Evolutionary conservation across 257 asterid genomes (phyloP).

Genomic region (Capsicum baccatum): DNA sequence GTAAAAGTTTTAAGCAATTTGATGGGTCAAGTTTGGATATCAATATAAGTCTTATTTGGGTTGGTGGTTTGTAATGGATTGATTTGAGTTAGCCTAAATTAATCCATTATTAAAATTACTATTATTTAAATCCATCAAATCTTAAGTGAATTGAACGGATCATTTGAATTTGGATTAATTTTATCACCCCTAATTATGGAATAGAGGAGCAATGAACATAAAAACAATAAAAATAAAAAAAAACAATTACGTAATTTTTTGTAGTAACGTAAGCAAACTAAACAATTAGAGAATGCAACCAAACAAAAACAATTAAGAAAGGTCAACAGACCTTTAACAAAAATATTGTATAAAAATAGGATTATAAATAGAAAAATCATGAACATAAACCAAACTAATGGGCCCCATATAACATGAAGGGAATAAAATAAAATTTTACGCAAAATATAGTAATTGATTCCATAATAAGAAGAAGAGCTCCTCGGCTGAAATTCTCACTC

Average conservation of each 20-base stretch:
- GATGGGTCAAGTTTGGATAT: too few relatives aligned
- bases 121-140: too few relatives aligned
- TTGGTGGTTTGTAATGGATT: too few relatives aligned
- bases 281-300: background rate
- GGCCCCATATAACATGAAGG: background rate
- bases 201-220: too few relatives aligned
- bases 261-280: background rate
- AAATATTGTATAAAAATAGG: background rate
- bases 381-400: background rate
- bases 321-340: background rate
- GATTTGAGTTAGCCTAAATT: too few relatives aligned
- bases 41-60: too few relatives aligned
- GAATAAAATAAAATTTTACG: background rate
- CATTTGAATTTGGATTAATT: too few relatives aligned
- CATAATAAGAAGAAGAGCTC: background rate
- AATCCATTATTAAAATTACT: too few relatives aligned
- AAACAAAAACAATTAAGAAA: background rate
- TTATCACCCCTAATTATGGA: too few relatives aligned
- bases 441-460: background rate
- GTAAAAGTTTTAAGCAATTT: too few relatives aligned
- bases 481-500: conserved; percentile 22
- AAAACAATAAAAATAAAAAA: background rate
- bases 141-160: too few relatives aligned
- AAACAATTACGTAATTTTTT: background rate
- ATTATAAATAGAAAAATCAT: background rate